Base-by-base conservation (phyloP, 345 rosid genomes). In the Isatis tinctoria region DNA sequence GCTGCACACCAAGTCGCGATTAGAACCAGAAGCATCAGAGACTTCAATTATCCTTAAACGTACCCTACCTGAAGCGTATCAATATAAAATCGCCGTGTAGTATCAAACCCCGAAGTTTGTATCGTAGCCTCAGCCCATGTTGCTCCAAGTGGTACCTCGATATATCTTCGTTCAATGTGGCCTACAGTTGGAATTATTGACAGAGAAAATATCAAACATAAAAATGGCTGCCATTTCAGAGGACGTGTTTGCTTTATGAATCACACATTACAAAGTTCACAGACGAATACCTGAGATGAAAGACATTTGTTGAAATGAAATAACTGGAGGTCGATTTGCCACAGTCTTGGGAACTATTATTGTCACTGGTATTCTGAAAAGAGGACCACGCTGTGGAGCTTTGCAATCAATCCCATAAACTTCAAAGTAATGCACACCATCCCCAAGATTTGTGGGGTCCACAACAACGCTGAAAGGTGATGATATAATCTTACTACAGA, bases 51-150 rank as follows among this genome's bases (percentile, higher is more conserved):
- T 39, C 62, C 74, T 63, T 54, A 27, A 16, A 28, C 33, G 66
- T 17, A 71, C 52, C 36, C 36, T 81, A 95, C 99, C 97, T 95
- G 99, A 76, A 95, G 85, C 1, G 93, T 83, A 80, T 92, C 98
- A 70, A 95, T 76, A 70, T 83, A 95, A 77, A 90, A 95, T 56
- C 89, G 82, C 60, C 99, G 82, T n/a, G 89, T 61, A 12, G 97
- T 95, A 78, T 92, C 96, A 84, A 95, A 92, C 57, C 87, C 96
- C 0, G 86, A 95, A 68, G 91, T 83, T 74, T 79, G 87, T 83
- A 95, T 85, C 18, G 90, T 89, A 67, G 98, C 99, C 87, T 95
- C 99, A 78, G 87, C 96, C 99, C 99, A 92, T 54, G 78, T 87
- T 74, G 98, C 89, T 65, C 99, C 97, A 51, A 65, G 80, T 37